Base-by-base conservation (phyloP, 768 basidiomycete genomes). In the Podaxis sp. region DNA sequence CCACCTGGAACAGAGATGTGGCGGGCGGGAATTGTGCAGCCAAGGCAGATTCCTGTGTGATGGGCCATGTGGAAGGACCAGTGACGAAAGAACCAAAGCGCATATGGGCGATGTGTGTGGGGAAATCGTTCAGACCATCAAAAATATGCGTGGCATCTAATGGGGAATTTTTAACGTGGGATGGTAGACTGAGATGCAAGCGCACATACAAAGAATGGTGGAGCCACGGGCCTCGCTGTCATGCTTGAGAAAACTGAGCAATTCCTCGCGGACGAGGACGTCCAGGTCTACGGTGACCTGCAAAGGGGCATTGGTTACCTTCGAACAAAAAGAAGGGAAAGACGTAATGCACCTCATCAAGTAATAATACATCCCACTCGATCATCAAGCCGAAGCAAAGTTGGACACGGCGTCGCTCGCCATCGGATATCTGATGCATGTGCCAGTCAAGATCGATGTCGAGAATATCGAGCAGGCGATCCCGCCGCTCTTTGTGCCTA, bases 261-360 rank as follows among this genome's bases (percentile, higher is more conserved):
- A 81, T 65, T 95, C 90, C 59, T 92, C 86, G 54, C 97, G 88
- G 49, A 99, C 97, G 44, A 98, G 84, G 15, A 98, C 96, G 70
- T 99, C 97, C 13, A 99, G 80, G 74, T 99, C 97, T 20, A 99
- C 96, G 1, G 96, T 99, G 59, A 96, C 94, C 93, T 95, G 65
- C 44, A 60, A 51, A 37, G 53, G 30, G 38, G 13, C 33, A 37
- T 62, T 22, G 62, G 56, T 22, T 51, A 40, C 38, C 26, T 30
- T 46, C 28, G 26, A 24, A 33, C 40, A 49, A 37, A 24, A 26
- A 52, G 51, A 15, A 41, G 59, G 54, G 33, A 63, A 56, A 22
- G 57, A 30, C 24, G 22, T 52, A 37, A 57, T 68, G 36, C 64
- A 96, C 96, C 81, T 99, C 97, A 70, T 99, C 96, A 17, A 99